A percentile compares a stretch with the other conserved stretches of the same genome.
These are phyloP conservation scores for Colletotrichum neosansevieriae DNA, from an alignment of 2,329 filamentous ascomycete species.

Conservation along the genomic window DNA sequence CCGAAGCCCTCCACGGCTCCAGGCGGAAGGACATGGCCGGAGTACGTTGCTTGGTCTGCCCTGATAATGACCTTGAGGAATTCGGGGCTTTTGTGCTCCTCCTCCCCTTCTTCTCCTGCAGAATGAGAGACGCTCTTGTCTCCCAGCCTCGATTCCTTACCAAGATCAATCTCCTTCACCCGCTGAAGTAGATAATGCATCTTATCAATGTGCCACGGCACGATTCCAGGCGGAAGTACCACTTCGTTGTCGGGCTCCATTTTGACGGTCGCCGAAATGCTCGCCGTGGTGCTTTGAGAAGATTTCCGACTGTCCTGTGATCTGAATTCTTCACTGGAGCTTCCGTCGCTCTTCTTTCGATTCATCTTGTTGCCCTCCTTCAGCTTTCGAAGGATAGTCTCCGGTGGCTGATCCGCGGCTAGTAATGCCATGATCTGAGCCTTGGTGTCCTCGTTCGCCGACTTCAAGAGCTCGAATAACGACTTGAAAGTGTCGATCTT, in stretches of 20 bases:
- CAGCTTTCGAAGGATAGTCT: slow-evolving; percentile 3
- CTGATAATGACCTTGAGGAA: slow-evolving; percentile 4
- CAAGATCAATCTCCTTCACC: slow-evolving; percentile 16
- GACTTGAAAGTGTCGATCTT: slow-evolving; percentile 21
- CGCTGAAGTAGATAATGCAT: slow-evolving; percentile 29
- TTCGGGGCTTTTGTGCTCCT: slow-evolving; percentile 9
- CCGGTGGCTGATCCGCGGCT: slow-evolving; percentile 9
- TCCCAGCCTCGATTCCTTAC: not conserved
- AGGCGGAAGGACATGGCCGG: not conserved
- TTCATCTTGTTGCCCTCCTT: not conserved
- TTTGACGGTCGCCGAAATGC: not conserved
- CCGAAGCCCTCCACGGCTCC: slow-evolving; percentile 32
- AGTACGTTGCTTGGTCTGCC: not conserved
- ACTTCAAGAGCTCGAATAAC: slow-evolving; percentile 23
- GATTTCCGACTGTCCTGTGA: not conserved
- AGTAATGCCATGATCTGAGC: slow-evolving; percentile 14
- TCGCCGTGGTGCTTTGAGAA: not conserved
- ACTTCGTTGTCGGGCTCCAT: not conserved
- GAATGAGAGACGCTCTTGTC: not conserved
- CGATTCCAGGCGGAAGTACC: not conserved
- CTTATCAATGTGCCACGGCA: slow-evolving; percentile 25
- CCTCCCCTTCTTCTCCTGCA: not conserved
- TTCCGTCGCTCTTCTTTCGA: not conserved
- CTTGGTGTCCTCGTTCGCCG: slow-evolving; percentile 3
- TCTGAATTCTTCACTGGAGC: not conserved